Base-by-base conservation (phyloP, 176 grass and related monocot species). In the Poa annua region DNA sequence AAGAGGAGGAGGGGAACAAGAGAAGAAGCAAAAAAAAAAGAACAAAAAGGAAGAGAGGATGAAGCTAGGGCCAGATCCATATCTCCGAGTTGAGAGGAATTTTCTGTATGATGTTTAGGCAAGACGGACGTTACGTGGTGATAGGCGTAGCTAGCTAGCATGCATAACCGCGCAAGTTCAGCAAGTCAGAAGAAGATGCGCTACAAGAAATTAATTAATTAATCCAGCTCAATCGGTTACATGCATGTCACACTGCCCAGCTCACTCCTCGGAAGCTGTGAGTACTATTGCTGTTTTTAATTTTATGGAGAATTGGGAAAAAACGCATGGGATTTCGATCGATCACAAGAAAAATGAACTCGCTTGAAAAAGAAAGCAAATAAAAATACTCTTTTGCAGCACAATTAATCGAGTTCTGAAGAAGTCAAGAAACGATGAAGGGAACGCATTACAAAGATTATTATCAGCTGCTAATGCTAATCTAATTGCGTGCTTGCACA, bases 261-360 rank as follows among this genome's bases (percentile, higher is more conserved):
- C 20, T 14, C 26, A 63, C 72, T 82, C 35, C 72, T 82, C 55
- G 78, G 73, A 64, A 73, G 78, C 60, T 64, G 88, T 82, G 83
- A 36, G 36, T 49, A 19, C 45, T 73, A 34, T 22, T 80, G 4
- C 9, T 53, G 35, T 13, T 44, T 39, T 45, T 14, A 22, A 20
- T 65, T 79, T 33, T 53, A 21, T 54, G 13, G 22, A 60, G 41
- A 76, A 63, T 38, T 2, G 36, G 32, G 7, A 61, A 69, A 48
- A 71, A n/a, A 47, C 35, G 61, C 77, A 69, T 52, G 20, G 7
- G 25, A 48, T 74, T 75, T 68, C 11, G 61, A 22, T 68, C 11
- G 61, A 22, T 6, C 11, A 7, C 7, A 57, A n/a, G 14, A 21
- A 60, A 14, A 16, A 61, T 42, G 6, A 29, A 49, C 65, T 80